Conservation (phyloP, 2,329 filamentous ascomycete species). For the Pseudonectria foliicola region DNA sequence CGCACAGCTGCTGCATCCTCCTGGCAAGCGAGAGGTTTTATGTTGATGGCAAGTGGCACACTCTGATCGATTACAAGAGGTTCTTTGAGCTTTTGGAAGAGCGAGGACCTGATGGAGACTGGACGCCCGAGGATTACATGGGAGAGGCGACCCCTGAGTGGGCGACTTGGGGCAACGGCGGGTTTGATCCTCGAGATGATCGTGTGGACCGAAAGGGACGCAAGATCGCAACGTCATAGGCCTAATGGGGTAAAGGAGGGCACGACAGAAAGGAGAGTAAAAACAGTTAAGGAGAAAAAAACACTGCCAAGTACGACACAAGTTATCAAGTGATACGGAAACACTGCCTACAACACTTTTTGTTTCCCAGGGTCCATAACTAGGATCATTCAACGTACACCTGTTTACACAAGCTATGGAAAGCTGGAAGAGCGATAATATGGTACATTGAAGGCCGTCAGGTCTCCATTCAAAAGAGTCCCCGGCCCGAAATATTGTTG, state of each 20-base stretch:
- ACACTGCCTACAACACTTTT: conserved; percentile 25
- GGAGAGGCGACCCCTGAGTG: conserved; percentile 79
- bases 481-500: conserved; percentile 3
- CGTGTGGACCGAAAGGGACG: conserved; percentile 82
- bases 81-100: conserved; percentile 83
- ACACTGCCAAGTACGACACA: conserved; percentile 7
- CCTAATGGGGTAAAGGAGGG: conserved; percentile 1
- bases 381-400: conserved; percentile 27
- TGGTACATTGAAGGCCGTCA: conserved; percentile 32
- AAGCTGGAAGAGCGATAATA: conserved; percentile 31
- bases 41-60: conserved; percentile 77
- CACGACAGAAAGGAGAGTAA: conserved; percentile 7
- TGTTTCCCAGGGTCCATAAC: conserved; percentile 24
- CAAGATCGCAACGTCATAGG: conserved; percentile 39
- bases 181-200: conserved; percentile 85
- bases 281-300: conserved; percentile 10
- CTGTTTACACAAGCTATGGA: conserved; percentile 37
- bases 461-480: conserved; percentile 16
- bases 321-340: conserved; percentile 24
- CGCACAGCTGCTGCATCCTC: conserved; percentile 87
- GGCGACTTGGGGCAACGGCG: conserved; percentile 91
- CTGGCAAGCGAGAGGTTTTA: conserved; percentile 77
- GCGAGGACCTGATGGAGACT: conserved; percentile 57
- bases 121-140: conserved; percentile 87
- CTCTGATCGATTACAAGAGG: conserved; percentile 78